Evolutionary conservation across 345 rosid genomes (phyloP), one percentile per base, ranked within the genome.

Genomic region (Clausena lansium): DNA sequence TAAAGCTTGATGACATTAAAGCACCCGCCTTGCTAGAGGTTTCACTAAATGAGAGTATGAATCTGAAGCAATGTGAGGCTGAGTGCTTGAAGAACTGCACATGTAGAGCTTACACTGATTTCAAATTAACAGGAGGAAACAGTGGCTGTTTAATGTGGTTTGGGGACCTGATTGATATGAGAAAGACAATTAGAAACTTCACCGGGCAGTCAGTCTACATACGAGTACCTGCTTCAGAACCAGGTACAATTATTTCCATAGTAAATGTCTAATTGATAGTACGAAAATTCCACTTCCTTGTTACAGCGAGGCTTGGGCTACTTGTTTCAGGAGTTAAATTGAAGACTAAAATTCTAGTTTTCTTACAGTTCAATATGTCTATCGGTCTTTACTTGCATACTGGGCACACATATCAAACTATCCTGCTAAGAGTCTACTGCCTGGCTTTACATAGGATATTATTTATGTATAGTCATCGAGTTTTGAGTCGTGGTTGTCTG

Each of bases 81-180:
- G 41, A 33, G 71, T 81, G 86, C 67, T 70, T 38, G 50, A 77
- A 19, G 58, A 83, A 81, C 65, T 83, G 85, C 25, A 75, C 80
- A 7, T 85, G 86, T 41, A 74, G 63, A 0, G 88, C 86, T 28
- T 87, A 72, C 66, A 73, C 84, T 4, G 36, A 60, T 67, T 38
- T 69, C 25, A 76, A 83, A 47, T 9, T 77, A 15, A 74, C 47
- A 0, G 67, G 33, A 15, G 76, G 76, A 64, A 87, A 85, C 6
- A 65, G 33, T 5, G 84, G 86, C 38, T 85, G 88, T 27, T 45
- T 83, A 63, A 64, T 76, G 66, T 81, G 90, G 88, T 81, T 76
- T 25, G 74, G 75, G 5, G 83, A 83, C 15, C 32, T 87, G n/a
- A 30, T 81, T 3, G 81, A 87, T 36, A 55, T 76, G 2, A 79